These are phyloP conservation scores for Rhizopus sp. DNA, from an alignment of 371 early-diverging fungal genomes.

Conservation along the genomic window DNA sequence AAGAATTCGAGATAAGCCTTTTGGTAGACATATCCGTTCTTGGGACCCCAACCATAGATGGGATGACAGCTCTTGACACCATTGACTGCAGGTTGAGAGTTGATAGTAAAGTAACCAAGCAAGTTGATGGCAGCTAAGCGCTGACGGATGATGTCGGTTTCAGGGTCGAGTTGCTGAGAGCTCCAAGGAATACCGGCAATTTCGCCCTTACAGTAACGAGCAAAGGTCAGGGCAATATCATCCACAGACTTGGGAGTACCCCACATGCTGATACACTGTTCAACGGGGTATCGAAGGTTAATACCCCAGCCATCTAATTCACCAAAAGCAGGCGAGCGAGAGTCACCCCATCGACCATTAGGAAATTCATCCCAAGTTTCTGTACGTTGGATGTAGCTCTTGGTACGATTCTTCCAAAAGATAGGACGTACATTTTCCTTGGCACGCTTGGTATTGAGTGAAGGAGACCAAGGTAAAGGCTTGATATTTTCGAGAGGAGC, in stretches of 20 bases:
- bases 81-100: slow-evolving; percentile 95
- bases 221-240: slow-evolving; percentile 80
- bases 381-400: slow-evolving; percentile 91
- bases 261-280: slow-evolving; percentile 80
- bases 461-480: slow-evolving; percentile 58
- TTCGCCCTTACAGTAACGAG: slow-evolving; percentile 78
- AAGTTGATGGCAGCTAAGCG: slow-evolving; percentile 74
- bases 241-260: slow-evolving; percentile 64
- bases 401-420: slow-evolving; percentile 95
- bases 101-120: slow-evolving; percentile 87
- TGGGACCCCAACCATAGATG: slow-evolving; percentile 94
- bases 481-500: slow-evolving; percentile 77
- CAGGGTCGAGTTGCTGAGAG: slow-evolving; percentile 80
- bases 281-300: slow-evolving; percentile 68
- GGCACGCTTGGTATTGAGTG: slow-evolving; percentile 78
- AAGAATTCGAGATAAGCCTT: slow-evolving; percentile 88
- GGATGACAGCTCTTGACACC: slow-evolving; percentile 77
- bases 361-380: slow-evolving; percentile 98
- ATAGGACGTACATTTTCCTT: slow-evolving; percentile 96
- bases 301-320: slow-evolving; percentile 91
- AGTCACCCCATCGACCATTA: slow-evolving; percentile 98
- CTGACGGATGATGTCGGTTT: slow-evolving; percentile 77
- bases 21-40: slow-evolving; percentile 92
- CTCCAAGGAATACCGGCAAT: slow-evolving; percentile 91
- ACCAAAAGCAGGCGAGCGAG: slow-evolving; percentile 92